Conservation (phyloP, 495 filamentous ascomycete genomes). For the Thozetella sp. region DNA sequence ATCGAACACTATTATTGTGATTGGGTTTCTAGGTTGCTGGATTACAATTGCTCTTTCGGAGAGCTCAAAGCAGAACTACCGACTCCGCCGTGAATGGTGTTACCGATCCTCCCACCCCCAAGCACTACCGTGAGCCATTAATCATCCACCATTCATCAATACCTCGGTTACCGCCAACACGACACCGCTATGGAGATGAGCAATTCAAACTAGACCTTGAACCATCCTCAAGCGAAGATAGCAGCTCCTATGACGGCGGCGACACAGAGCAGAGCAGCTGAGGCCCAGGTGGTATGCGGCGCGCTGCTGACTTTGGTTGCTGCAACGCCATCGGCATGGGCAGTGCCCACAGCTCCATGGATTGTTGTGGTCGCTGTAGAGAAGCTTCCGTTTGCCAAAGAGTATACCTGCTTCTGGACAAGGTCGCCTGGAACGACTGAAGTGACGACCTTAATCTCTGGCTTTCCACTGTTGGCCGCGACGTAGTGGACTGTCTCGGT, state of each 20-base stretch:
- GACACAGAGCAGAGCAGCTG: neutral
- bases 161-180: no score
- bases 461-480: neutral
- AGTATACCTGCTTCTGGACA: neutral
- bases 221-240: neutral
- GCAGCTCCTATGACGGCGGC: neutral
- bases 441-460: neutral
- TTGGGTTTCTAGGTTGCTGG: neutral
- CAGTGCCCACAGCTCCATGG: no score
- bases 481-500: neutral
- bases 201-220: neutral
- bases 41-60: no score
- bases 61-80: no score
- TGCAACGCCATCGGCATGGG: no score
- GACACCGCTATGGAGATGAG: no score
- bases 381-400: neutral
- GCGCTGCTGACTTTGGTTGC: neutral
- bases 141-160: no score
- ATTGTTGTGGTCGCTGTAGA: neutral
- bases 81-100: no score
- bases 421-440: neutral
- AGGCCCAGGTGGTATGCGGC: neutral
- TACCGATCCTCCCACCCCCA: no score
- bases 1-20: neutral
- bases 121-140: no score